Percentiles rank a stretch among this genome's conserved stretches.
phyloP scores from a whole-genome alignment of 495 filamentous ascomycete species.

The Pyrenula massariospora region DNA sequence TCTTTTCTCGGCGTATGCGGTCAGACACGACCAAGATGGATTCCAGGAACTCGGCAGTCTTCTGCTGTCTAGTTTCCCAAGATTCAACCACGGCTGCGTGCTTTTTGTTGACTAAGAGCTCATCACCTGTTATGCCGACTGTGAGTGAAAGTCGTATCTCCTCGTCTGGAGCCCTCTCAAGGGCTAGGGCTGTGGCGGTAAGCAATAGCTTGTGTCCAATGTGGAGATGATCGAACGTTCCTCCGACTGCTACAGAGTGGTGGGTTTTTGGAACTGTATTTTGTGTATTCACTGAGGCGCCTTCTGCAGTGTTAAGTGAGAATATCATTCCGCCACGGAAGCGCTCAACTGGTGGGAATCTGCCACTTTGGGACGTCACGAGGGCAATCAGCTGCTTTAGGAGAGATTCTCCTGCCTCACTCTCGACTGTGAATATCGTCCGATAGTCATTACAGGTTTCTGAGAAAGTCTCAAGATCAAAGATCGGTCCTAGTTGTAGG shows the following conservation, averaged over 20 bases:
- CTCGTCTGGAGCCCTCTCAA: constrained; percentile 27
- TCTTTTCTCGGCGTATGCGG: constrained; percentile 12
- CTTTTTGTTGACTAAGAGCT: constrained; percentile 77
- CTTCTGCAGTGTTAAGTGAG: constrained; percentile 6
- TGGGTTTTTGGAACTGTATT: constrained; percentile 15
- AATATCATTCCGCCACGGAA: constrained; percentile 34
- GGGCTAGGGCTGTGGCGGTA: constrained; percentile 66
- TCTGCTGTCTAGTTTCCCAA: constrained; percentile 61
- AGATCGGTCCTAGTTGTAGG: constrained; percentile 46
- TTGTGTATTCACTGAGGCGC: not conserved
- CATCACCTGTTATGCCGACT: constrained; percentile 80
- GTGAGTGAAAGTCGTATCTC: constrained; percentile 36
- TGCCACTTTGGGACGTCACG: constrained; percentile 25
- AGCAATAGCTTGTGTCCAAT: constrained; percentile 91
- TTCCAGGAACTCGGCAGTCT: constrained; percentile 58
- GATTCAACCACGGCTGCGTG: constrained; percentile 66
- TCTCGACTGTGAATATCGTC: constrained; percentile 53
- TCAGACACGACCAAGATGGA: constrained; percentile 52
- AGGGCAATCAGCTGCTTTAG: constrained; percentile 1
- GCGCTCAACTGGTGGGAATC: constrained; percentile 33
- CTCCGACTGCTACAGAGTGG: constrained; percentile 66
- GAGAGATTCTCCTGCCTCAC: constrained; percentile 36
- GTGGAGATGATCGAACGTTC: constrained; percentile 95
- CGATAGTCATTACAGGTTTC: constrained; percentile 55
- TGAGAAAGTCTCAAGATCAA: constrained; percentile 56